These are phyloP conservation scores for Nannochloropsis gaditana DNA, from an alignment of 108 stramenopile genomes.

Conservation along the genomic window DNA sequence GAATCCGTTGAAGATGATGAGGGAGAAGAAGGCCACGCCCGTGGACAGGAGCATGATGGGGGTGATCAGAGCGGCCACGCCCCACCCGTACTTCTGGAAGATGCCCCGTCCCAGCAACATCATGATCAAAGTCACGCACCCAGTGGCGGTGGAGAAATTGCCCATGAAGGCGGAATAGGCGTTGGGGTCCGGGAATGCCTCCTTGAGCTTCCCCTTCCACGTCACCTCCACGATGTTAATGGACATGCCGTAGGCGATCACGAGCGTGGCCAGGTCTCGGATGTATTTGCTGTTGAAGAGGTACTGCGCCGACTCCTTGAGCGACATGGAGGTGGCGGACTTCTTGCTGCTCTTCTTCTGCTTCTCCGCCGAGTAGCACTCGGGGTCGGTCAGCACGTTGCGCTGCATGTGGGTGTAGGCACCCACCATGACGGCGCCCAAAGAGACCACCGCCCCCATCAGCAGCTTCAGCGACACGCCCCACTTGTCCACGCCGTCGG, in stretches of 20 bases:
- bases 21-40: constrained; percentile 77
- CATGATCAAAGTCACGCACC: constrained; percentile 86
- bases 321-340: constrained; percentile 73
- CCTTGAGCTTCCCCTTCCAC: constrained; percentile 98
- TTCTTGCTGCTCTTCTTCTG: constrained; percentile 62
- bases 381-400: constrained; percentile 70
- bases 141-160: constrained; percentile 88
- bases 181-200: constrained; percentile 90
- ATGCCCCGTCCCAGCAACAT: constrained; percentile 88
- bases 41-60: constrained; percentile 90
- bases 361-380: constrained; percentile 57
- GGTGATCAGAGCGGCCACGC: constrained; percentile 79
- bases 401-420: constrained; percentile 80
- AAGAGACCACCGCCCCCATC: constrained; percentile 83
- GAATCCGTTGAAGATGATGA: constrained; percentile 67
- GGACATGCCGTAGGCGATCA: constrained; percentile 94
- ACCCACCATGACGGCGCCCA: constrained; percentile 68
- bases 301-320: constrained; percentile 82
- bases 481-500: constrained; percentile 85
- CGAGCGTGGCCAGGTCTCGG: constrained; percentile 75
- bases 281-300: constrained; percentile 78
- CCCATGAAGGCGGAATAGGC: constrained; percentile 99
- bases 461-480: constrained; percentile 76
- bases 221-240: constrained; percentile 98
- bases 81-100: constrained; percentile 75